Conservation (phyloP, 83 land plant genomes). For the Larix sibirica region DNA sequence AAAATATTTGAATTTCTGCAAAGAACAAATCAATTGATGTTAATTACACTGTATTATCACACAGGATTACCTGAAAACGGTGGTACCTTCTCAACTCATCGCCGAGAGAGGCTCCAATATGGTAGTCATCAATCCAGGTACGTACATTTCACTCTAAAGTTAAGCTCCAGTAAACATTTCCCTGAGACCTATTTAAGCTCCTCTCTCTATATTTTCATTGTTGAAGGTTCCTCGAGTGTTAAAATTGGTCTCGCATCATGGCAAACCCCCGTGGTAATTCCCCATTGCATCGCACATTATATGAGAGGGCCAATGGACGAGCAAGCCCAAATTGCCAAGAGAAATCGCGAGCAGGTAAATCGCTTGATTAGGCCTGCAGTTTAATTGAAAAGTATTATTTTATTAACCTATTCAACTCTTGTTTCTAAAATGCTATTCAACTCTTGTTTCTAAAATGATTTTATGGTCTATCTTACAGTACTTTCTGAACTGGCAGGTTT, state of each 20-base stretch:
- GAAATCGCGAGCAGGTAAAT: conserved; percentile 12
- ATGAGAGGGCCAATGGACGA: conserved; percentile 15
- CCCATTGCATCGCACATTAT: conserved; percentile 75
- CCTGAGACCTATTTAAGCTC: not conserved
- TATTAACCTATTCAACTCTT: not conserved
- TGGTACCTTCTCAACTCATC: conserved; percentile 88
- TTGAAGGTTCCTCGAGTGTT: conserved; percentile 73
- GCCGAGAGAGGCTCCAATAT: conserved; percentile 87
- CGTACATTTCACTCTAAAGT: not conserved
- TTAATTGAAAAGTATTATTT: not conserved
- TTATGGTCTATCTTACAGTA: not conserved
- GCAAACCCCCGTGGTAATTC: conserved; percentile 61
- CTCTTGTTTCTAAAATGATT: not conserved
- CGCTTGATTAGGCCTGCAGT: not conserved
- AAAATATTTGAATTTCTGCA: too few relatives aligned
- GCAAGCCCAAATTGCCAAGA: conserved; percentile 15
- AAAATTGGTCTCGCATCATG: conserved; percentile 70
- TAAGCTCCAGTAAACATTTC: not conserved
- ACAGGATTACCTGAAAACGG: conserved; percentile 90
- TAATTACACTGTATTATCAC: not conserved
- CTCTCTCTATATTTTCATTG: not conserved
- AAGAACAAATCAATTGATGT: not conserved
- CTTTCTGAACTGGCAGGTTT: not conserved
- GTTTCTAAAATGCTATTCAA: not conserved
- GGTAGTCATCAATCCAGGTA: conserved; percentile 96